phyloP scores from a whole-genome alignment of 1,139 yeast genomes.

The Debaryomyces sp. region DNA sequence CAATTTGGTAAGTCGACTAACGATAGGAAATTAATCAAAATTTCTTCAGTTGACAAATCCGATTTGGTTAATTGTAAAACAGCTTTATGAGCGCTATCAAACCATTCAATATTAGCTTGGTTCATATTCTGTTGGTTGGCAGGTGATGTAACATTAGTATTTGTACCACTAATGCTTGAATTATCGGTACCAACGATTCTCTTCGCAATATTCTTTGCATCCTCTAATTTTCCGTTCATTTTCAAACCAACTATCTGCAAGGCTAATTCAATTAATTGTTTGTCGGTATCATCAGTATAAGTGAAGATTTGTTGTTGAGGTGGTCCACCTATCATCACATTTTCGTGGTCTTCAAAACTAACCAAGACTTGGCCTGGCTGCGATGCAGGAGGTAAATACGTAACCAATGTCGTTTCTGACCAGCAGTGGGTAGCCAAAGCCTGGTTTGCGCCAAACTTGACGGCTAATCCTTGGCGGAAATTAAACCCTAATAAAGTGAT shows the following conservation, averaged over 20 bases:
- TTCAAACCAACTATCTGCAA: constrained; percentile 91
- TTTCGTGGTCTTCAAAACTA: constrained; percentile 61
- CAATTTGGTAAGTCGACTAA: constrained; percentile 64
- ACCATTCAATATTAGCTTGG: constrained; percentile 45
- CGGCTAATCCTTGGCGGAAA: constrained; percentile 78
- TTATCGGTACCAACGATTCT: constrained; percentile 71
- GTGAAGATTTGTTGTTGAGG: constrained; percentile 70
- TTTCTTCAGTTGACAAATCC: constrained; percentile 54
- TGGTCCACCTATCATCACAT: constrained; percentile 29
- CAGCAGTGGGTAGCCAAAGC: constrained; percentile 94
- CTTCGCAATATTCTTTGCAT: constrained; percentile 87
- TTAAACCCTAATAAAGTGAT: constrained; percentile 86
- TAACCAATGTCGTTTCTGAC: constrained; percentile 92
- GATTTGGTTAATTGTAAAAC: constrained; percentile 53
- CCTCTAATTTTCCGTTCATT: constrained; percentile 92
- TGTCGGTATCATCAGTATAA: constrained; percentile 88
- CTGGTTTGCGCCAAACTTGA: constrained; percentile 81
- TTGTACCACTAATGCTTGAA: constrained; percentile 4
- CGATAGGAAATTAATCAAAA: constrained; percentile 65
- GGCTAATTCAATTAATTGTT: constrained; percentile 89
- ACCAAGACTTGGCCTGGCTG: constrained; percentile 92
- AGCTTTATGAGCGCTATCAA: constrained; percentile 48
- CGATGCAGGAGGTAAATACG: constrained; percentile 88
- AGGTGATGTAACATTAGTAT: constrained; percentile 1
- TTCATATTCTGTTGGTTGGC: constrained; percentile 14